These are phyloP conservation scores for Blastocystis hominis DNA, from an alignment of 352 stramenopile species.

Conservation along the genomic window DNA sequence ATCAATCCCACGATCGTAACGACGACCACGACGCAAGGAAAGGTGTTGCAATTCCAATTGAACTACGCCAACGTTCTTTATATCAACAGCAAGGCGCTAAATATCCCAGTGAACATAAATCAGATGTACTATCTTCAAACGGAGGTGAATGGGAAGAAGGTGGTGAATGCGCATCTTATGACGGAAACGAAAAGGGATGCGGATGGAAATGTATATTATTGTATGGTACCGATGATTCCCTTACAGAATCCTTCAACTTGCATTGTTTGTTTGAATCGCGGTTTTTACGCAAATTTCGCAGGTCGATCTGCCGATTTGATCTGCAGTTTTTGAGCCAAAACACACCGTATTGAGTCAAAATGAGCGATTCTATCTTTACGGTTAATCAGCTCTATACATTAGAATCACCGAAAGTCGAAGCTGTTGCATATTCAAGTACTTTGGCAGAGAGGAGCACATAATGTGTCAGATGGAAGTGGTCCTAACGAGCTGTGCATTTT, in stretches of 20 bases:
- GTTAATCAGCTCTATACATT: not conserved
- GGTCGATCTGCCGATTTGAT: not conserved
- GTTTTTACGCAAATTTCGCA: not conserved
- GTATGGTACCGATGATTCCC: constrained; percentile 40
- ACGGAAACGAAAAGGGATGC: not conserved
- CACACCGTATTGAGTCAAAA: not conserved
- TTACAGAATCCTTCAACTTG: not conserved
- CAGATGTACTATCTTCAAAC: constrained; percentile 52
- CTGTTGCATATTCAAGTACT: constrained; percentile 25
- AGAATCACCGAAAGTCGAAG: constrained; percentile 46
- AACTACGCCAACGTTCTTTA: not conserved
- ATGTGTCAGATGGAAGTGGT: constrained; percentile 4
- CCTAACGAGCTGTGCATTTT: not conserved
- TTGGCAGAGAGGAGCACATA: not conserved
- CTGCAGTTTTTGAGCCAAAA: not conserved
- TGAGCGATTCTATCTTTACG: not conserved
- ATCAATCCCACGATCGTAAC: not conserved
- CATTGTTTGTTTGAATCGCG: constrained; percentile 27
- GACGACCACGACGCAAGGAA: not conserved
- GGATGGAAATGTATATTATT: constrained; percentile 44
- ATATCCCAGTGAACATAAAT: not conserved
- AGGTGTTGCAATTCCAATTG: constrained; percentile 37
- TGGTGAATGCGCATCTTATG: constrained; percentile 21
- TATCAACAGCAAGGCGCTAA: constrained; percentile 1
- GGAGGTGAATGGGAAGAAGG: constrained; percentile 5